A percentile compares a stretch with the other conserved stretches of the same genome.
Evolutionary conservation across 2,329 filamentous ascomycete species (phyloP).

Genomic region (Huntiella bhutanensis): DNA sequence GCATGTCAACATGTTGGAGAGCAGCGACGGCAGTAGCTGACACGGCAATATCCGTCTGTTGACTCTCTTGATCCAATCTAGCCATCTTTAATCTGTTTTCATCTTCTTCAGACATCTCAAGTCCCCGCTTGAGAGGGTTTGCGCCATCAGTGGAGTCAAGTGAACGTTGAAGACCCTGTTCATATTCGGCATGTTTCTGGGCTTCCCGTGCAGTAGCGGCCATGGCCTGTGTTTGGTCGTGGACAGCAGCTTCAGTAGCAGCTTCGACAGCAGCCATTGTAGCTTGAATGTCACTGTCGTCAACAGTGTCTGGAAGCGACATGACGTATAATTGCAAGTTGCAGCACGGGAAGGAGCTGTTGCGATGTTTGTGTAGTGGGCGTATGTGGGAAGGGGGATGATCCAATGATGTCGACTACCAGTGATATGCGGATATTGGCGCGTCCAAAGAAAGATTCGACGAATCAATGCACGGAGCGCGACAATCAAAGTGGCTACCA

Average conservation of each 20-base stretch:
- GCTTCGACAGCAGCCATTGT: conserved; percentile 13
- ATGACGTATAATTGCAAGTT: not conserved
- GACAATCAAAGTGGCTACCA: conserved; percentile 7
- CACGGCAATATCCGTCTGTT: not conserved
- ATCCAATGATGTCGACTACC: no score
- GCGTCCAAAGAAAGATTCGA: not conserved
- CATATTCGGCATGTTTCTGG: conserved; percentile 10
- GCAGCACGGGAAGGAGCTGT: conserved; percentile 17
- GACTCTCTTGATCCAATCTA: conserved; percentile 3
- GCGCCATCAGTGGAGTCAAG: conserved; percentile 13
- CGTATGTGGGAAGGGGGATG: conserved; percentile 4
- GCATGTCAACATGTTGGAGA: not conserved
- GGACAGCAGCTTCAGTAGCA: conserved; percentile 6
- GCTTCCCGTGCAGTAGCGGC: conserved; percentile 20
- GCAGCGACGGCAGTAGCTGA: conserved; percentile 9
- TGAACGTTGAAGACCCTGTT: no score
- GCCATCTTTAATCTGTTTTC: conserved; percentile 8
- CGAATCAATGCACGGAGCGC: conserved; percentile 4
- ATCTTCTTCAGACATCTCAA: conserved; percentile 16
- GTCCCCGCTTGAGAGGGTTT: conserved; percentile 24
- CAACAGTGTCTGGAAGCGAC: conserved; percentile 20
- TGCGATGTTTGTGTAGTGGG: conserved; percentile 26
- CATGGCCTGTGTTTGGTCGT: conserved; percentile 21
- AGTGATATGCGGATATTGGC: not conserved
- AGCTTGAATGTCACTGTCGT: conserved; percentile 12